phyloP scores from a whole-genome alignment of 2,329 filamentous ascomycete species.

The Talaromyces sp. region DNA sequence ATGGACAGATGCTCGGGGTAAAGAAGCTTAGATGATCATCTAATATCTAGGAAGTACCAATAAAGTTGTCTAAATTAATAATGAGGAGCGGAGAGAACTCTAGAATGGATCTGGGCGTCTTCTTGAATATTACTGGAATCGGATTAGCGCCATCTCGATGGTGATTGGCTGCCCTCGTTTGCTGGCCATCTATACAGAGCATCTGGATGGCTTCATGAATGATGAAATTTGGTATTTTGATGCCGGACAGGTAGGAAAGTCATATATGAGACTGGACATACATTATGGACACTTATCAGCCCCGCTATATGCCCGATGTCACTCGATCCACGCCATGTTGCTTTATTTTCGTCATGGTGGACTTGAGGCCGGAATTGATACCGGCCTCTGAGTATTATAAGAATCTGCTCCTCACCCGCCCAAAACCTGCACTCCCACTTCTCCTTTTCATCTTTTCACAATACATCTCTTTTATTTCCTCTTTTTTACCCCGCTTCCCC shows the following conservation, averaged over 20 bases:
- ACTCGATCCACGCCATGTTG: constrained; percentile 29
- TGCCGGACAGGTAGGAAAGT: not conserved
- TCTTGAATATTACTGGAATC: constrained; percentile 14
- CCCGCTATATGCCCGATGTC: constrained; percentile 18
- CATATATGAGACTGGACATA: not conserved
- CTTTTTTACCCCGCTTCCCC: constrained; percentile 22
- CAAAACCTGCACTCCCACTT: constrained; percentile 21
- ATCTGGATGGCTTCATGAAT: constrained; percentile 16
- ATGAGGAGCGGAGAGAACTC: too few relatives aligned
- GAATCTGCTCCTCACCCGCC: constrained; percentile 37
- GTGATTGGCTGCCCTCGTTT: constrained; percentile 29
- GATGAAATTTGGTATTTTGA: constrained; percentile 9
- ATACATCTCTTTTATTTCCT: constrained; percentile 1
- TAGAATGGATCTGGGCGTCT: not conserved
- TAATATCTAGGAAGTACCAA: not conserved
- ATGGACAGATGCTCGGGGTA: too few relatives aligned
- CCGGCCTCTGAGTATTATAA: constrained; percentile 51
- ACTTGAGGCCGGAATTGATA: constrained; percentile 50
- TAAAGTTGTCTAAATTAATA: not conserved
- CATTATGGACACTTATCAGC: constrained; percentile 3
- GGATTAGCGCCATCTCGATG: constrained; percentile 35
- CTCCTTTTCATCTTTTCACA: constrained; percentile 20
- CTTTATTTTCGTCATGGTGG: constrained; percentile 43
- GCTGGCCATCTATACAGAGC: constrained; percentile 33
- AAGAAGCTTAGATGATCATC: not conserved